phyloP scores from a whole-genome alignment of 805 yeast genomes.

The Cyberlindnera euphorbiae region DNA sequence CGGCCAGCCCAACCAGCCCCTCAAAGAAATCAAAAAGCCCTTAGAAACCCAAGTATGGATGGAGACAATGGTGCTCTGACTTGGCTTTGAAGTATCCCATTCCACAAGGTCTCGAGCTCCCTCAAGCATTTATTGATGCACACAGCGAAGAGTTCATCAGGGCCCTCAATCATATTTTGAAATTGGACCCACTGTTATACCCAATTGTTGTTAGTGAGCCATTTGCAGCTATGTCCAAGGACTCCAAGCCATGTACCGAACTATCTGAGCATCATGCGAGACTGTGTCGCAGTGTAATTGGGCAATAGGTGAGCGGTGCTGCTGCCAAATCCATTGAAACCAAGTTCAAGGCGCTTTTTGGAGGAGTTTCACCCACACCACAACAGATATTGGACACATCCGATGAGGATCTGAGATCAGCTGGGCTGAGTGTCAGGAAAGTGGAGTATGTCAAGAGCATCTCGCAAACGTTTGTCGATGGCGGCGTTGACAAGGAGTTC shows the following conservation, averaged over 20 bases:
- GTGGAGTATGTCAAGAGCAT: slow-evolving; percentile 55
- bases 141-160: slow-evolving; percentile 31
- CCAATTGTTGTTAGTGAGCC: slow-evolving; percentile 23
- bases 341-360: slow-evolving; percentile 38
- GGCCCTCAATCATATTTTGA: slow-evolving; percentile 31
- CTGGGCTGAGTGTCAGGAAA: slow-evolving; percentile 68
- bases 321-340: slow-evolving; percentile 67
- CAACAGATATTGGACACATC: slow-evolving; percentile 35
- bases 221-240: slow-evolving; percentile 27
- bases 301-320: slow-evolving; percentile 75
- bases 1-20: too few species aligned
- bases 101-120: slow-evolving; percentile 15
- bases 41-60: slow-evolving; percentile 10
- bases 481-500: slow-evolving; percentile 31
- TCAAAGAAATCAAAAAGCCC: not conserved
- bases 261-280: slow-evolving; percentile 35
- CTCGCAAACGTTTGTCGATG: slow-evolving; percentile 43
- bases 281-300: slow-evolving; percentile 47
- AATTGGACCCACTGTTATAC: slow-evolving; percentile 34
- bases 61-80: slow-evolving; percentile 11
- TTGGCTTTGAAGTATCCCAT: slow-evolving; percentile 11
- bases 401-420: slow-evolving; percentile 45
- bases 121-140: slow-evolving; percentile 20
- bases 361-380: slow-evolving; percentile 37
- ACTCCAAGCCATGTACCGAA: slow-evolving; percentile 10